Conservation (phyloP, 176 grass and related monocot species). For the Themeda triandra region DNA sequence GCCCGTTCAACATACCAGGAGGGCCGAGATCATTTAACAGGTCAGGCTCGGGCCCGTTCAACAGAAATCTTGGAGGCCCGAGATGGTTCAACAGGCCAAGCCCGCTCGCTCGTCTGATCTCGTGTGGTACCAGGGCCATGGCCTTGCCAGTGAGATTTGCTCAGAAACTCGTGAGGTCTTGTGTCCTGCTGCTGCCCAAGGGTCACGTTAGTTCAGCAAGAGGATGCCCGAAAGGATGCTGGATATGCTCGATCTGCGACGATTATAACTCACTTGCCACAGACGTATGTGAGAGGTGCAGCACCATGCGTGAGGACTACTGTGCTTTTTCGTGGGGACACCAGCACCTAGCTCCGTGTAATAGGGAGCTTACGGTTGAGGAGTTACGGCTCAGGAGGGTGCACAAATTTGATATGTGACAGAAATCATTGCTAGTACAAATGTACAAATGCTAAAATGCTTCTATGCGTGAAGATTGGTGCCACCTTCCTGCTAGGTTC, state of each 20-base stretch:
- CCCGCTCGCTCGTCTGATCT: not conserved
- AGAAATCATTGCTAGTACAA: not conserved
- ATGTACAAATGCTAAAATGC: not conserved
- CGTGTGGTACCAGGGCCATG: not conserved
- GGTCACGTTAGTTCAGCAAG: not conserved
- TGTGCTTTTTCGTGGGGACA: not conserved
- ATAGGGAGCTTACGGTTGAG: not conserved
- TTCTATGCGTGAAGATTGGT: too few relatives aligned
- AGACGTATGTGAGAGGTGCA: slow-evolving; percentile 88
- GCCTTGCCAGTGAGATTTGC: not conserved
- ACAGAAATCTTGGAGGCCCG: too few relatives aligned
- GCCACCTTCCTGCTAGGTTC: too few relatives aligned
- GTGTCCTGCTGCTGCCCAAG: not conserved
- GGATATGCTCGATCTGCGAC: slow-evolving; percentile 74
- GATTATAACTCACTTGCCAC: slow-evolving; percentile 49
- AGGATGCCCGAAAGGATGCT: not conserved
- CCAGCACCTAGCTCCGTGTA: not conserved
- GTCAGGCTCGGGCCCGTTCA: not conserved
- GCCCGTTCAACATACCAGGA: too few relatives aligned
- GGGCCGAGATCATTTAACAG: too few relatives aligned
- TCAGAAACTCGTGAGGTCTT: not conserved
- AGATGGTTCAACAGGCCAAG: not conserved
- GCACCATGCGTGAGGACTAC: slow-evolving; percentile 23
- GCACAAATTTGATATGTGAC: not conserved
- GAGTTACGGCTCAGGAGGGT: not conserved